Conservation (phyloP, 768 basidiomycete genomes). For the Lanmaoa rubissima region DNA sequence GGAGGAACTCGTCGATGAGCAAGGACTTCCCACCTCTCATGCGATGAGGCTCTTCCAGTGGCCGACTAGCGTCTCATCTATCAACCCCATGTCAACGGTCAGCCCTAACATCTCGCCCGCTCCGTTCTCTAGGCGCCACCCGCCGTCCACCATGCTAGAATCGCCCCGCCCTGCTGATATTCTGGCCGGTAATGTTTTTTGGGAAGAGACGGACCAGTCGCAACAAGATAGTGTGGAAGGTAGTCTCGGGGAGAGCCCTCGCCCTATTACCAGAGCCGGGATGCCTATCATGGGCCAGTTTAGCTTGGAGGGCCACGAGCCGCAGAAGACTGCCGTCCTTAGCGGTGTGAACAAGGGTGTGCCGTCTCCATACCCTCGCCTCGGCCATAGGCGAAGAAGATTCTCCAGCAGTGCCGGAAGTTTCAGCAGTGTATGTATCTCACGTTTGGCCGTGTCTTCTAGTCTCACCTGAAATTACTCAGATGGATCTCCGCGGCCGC, state of each 20-base stretch:
- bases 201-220: slow-evolving; percentile 44
- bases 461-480: slow-evolving; percentile 5
- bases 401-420: slow-evolving; percentile 33
- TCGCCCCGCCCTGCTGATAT: slow-evolving; percentile 68
- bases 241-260: slow-evolving; percentile 31
- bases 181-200: slow-evolving; percentile 57
- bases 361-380: slow-evolving; percentile 34
- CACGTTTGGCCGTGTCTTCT: background rate
- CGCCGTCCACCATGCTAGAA: slow-evolving; percentile 29
- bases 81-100: slow-evolving; percentile 76
- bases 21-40: slow-evolving; percentile 70
- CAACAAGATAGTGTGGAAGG: slow-evolving; percentile 35
- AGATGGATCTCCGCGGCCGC: slow-evolving; percentile 34
- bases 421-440: slow-evolving; percentile 36
- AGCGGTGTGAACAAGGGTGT: slow-evolving; percentile 32
- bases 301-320: slow-evolving; percentile 10
- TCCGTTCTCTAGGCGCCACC: slow-evolving; percentile 33
- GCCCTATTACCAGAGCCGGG: slow-evolving; percentile 15
- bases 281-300: slow-evolving; percentile 42
- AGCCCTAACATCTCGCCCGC: slow-evolving; percentile 52
- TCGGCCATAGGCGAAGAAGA: slow-evolving; percentile 22
- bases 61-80: slow-evolving; percentile 59
- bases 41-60: slow-evolving; percentile 72
- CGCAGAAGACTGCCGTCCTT: slow-evolving; percentile 25
- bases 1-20: slow-evolving; percentile 77